Base-by-base conservation (phyloP, 23 red algal species). In the Gracilariopsis chorda region DNA sequence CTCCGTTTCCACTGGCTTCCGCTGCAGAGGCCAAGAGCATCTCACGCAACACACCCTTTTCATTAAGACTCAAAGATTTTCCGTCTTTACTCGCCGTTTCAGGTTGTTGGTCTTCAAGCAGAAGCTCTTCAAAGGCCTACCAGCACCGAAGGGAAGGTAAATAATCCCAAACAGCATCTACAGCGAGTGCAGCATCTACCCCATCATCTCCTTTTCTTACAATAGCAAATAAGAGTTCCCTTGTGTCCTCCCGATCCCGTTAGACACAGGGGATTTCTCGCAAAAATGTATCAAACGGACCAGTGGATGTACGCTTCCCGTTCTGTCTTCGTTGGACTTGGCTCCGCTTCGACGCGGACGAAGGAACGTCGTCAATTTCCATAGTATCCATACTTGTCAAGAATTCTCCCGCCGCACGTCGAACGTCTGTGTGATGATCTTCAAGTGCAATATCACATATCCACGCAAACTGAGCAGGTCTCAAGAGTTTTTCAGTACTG, bases 81-180 rank as follows among this genome's bases (percentile, higher is more conserved):
- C 51, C 63, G 3, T 72, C 78, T 56, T 82, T 47, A 2, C 34
- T 33, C 12, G 23, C 1, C 10, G 41, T 48, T 13, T 46, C n/a
- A 35, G 76, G 42, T 2, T 70, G 37, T 23, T 3, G 39, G 21
- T 39, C 40, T 60, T 94, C 91, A 20, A 57, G 21, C 23, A 95
- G 63, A 30, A 95, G 52, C 42, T 58, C 78, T 20, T 73, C 79
- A 56, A 86, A 95, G 24, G 94, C 94, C 39, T 76, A 6, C 94
- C 94, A 95, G 80, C 94, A 95, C 44, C 78, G 86, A 4, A 90
- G 33, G 5, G 94, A 69, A 11, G 86, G 78, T 43, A 86, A 43
- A n/a, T 56, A 59, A 28, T 82, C 59, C 94, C 94, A 95, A 56
- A 92, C 63, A 49, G 94, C 77, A 48, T 95, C 94, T 21, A 89